phyloP scores from a whole-genome alignment of 169 alveolate species.

The Eimeria falciformis region DNA sequence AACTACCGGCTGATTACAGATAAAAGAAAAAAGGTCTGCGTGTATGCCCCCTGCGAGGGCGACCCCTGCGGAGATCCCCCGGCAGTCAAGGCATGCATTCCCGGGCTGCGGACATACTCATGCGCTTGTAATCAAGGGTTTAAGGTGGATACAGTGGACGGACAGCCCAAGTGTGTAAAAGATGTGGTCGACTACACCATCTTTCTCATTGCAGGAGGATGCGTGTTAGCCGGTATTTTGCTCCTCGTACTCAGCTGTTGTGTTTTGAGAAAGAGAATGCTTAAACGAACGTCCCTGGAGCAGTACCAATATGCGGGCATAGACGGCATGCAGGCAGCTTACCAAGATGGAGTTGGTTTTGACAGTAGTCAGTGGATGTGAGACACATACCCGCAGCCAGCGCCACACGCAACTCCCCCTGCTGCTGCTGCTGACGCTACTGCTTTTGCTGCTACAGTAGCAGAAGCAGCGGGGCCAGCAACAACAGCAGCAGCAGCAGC shows the following conservation, averaged over 20 bases:
- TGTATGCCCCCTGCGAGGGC: constrained; percentile 34
- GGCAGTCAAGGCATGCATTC: constrained; percentile 39
- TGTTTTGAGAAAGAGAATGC: constrained; percentile 20
- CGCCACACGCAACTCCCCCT: too few relatives aligned
- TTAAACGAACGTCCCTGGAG: constrained; percentile 13
- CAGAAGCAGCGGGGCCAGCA: too few relatives aligned
- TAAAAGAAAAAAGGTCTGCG: constrained; percentile 19
- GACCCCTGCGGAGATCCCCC: constrained; percentile 33
- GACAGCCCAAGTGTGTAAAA: constrained; percentile 45
- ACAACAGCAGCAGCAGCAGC: too few relatives aligned
- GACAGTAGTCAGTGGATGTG: constrained; percentile 48
- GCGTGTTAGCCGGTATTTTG: constrained; percentile 9
- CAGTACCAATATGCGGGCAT: constrained; percentile 10
- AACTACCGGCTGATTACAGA: constrained; percentile 43
- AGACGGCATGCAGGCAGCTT: constrained; percentile 37
- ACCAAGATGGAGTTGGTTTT: constrained; percentile 37
- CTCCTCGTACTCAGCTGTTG: constrained; percentile 11
- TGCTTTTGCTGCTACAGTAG: too few relatives aligned
- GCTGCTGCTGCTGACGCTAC: too few relatives aligned
- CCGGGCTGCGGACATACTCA: constrained; percentile 35
- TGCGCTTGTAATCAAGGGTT: constrained; percentile 35
- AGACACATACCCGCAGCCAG: too few relatives aligned
- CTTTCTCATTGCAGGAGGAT: constrained; percentile 7
- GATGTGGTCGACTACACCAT: not conserved
- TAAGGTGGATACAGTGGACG: constrained; percentile 45